These are phyloP conservation scores for Juglanconis juglandina DNA, from an alignment of 2,329 filamentous ascomycete genomes.

Conservation along the genomic window DNA sequence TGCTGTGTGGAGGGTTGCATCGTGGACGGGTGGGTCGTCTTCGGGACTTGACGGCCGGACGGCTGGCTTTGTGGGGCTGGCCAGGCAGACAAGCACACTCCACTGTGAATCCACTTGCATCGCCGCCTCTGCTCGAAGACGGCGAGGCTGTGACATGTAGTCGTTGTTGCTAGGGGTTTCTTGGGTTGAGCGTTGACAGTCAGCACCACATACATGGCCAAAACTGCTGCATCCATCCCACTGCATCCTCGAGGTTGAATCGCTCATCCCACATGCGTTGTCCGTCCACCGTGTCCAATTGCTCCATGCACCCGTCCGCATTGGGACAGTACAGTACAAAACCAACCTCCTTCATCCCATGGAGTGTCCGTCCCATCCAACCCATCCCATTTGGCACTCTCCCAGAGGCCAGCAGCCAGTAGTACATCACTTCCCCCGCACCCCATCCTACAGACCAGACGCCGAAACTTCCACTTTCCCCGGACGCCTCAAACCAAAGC, in stretches of 20 bases:
- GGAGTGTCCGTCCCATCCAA: neutral
- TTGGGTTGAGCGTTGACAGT: neutral
- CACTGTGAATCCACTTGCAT: neutral
- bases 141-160: neutral
- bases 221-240: no score
- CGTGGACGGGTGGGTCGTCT: neutral
- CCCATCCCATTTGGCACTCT: neutral
- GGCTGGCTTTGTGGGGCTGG: neutral
- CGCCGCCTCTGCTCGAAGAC: neutral
- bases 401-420: neutral
- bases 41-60: neutral
- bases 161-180: no score
- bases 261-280: no score
- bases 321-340: neutral
- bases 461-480: neutral
- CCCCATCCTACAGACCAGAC: no score
- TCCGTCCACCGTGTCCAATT: no score
- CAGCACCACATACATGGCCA: neutral
- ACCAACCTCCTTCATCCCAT: neutral
- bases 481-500: neutral
- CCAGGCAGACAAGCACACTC: neutral
- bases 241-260: neutral
- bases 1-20: neutral
- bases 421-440: no score
- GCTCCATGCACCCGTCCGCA: neutral